Evolutionary conservation across 148 eudicot species (phyloP), one percentile per base, ranked within the genome.

Genomic region (Chenopodium suecicum): DNA sequence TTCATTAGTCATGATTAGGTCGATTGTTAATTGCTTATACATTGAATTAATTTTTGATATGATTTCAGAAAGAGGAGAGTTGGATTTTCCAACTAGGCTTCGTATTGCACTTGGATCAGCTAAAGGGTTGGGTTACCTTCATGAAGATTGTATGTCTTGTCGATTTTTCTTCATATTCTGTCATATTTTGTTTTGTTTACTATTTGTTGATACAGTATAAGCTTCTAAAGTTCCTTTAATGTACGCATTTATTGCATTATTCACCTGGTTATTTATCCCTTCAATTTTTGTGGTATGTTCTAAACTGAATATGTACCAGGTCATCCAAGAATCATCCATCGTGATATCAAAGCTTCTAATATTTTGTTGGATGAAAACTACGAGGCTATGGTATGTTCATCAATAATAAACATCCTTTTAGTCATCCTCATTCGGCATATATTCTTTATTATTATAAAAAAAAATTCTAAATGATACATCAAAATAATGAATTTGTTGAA

Each of bases 321-420:
- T 74, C 97, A 92, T 72, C 98, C 98, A 23, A 86, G 93, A 74
- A 92, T 94, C 67, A 94, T 94, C 81, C 98, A 94, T 78, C 95
- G 98, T n/a, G 97, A 92, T 85, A 92, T 94, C 73, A 94, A 94
- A 83, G 91, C 95, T 64, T 93, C 98, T 31, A 94, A 94, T 83
- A 94, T 94, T 83, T 88, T 92, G 10, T 82, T 94, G 16, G 98
- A 94, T 52, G 29, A 83, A 27, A 89, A 92, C 74, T 92, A 74
- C 44, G 98, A 94, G 83, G 98, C 95, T 74, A 90, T 84, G 97
- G 98, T 91, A 85, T 27, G 16, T 76, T 62, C 73, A 32, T 44
- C 44, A 19, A 23, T 70, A 17, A 27, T 70, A 17, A 27, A 73
- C 19, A 25, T n/a, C 37, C 9, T 14, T 72, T 2, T 23, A 9